Evolutionary conservation across 768 basidiomycete species (phyloP).

Genomic region (Auricularia sp.): DNA sequence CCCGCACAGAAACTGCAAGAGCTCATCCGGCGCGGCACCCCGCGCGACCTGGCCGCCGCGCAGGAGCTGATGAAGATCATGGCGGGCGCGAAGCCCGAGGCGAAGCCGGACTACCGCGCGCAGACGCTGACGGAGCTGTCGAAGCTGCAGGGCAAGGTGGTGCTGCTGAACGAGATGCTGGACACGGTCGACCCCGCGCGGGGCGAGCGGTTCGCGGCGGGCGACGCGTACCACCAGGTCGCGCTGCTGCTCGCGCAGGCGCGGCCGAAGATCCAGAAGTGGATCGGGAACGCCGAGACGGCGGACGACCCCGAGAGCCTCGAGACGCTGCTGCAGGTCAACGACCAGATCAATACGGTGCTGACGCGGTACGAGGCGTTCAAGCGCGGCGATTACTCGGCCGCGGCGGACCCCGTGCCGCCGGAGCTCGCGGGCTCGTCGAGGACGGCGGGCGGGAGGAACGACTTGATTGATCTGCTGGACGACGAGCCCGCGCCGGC

Average conservation of each 20-base stretch:
- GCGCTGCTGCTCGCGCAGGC: slow-evolving; percentile 70
- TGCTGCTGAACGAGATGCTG: slow-evolving; percentile 93
- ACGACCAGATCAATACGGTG: slow-evolving; percentile 95
- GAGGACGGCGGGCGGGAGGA: not conserved
- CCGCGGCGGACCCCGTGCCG: slow-evolving; percentile 59
- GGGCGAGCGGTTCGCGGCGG: slow-evolving; percentile 72
- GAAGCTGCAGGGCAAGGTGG: slow-evolving; percentile 89
- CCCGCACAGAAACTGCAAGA: slow-evolving; percentile 77
- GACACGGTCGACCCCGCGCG: slow-evolving; percentile 71
- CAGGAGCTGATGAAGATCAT: slow-evolving; percentile 96
- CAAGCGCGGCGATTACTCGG: slow-evolving; percentile 79
- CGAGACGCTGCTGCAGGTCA: slow-evolving; percentile 89
- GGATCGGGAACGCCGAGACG: slow-evolving; percentile 73
- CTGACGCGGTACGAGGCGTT: slow-evolving; percentile 85
- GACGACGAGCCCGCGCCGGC: slow-evolving; percentile 28
- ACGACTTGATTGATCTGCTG: slow-evolving; percentile 63
- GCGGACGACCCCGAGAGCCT: slow-evolving; percentile 77
- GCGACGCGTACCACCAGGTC: slow-evolving; percentile 98
- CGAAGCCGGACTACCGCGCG: slow-evolving; percentile 86
- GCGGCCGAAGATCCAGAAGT: slow-evolving; percentile 91
- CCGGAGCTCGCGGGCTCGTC: slow-evolving; percentile 31
- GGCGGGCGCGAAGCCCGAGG: slow-evolving; percentile 90
- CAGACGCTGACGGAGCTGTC: slow-evolving; percentile 86
- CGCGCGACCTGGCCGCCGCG: slow-evolving; percentile 86
- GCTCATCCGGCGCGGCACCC: slow-evolving; percentile 89